Evolutionary conservation across 371 early-diverging fungal genomes (phyloP).

Genomic region (Actinomortierella wolfii): DNA sequence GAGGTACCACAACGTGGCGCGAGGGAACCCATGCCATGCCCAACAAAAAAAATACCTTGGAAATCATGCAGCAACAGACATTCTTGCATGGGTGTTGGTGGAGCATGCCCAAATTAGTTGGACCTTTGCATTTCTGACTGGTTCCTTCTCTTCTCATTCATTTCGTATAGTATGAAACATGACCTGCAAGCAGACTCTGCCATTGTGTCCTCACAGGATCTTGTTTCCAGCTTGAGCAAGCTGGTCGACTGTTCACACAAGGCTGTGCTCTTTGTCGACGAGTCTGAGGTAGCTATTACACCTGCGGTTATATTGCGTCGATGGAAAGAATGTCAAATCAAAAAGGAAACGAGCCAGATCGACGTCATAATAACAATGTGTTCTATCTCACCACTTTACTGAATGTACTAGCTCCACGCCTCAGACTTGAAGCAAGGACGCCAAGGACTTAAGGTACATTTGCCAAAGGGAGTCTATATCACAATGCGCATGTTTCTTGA

Average conservation of each 20-base stretch:
- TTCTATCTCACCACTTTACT: background rate
- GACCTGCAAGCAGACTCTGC: constrained; percentile 14
- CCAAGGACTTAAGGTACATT: constrained; percentile 1
- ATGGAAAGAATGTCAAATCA: too few species aligned
- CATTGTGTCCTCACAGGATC: constrained; percentile 36
- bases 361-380: too few species aligned
- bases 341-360: too few species aligned
- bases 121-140: background rate
- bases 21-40: too few species aligned
- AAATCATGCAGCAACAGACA: too few species aligned
- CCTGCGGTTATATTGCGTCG: too few species aligned
- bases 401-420: background rate
- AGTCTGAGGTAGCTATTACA: constrained; percentile 24
- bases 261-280: constrained; percentile 36
- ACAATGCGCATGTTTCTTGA: background rate
- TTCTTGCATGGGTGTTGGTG: too few species aligned
- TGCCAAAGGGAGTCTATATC: background rate
- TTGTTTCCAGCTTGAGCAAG: constrained; percentile 21
- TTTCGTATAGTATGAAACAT: constrained; percentile 12
- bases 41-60: too few species aligned
- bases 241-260: constrained; percentile 40
- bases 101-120: too few species aligned
- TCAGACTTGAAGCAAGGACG: background rate
- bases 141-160: background rate
- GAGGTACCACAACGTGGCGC: too few species aligned